Evolutionary conservation across 2,329 filamentous ascomycete genomes (phyloP).

Genomic region (Dissoconium aciculare): DNA sequence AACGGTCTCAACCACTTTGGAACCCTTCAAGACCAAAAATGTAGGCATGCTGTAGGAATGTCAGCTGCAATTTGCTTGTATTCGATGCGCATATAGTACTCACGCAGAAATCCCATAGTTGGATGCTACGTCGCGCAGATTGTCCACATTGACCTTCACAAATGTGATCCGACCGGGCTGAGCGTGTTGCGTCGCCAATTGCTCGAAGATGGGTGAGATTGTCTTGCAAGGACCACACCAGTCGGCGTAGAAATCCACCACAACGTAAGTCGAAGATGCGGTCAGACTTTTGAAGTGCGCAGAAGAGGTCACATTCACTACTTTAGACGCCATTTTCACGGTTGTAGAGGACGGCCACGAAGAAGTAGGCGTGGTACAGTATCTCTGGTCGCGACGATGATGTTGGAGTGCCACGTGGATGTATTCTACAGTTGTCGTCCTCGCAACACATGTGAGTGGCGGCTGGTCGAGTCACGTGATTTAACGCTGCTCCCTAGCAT

Average conservation of each 20-base stretch:
- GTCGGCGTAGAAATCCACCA: slow-evolving; percentile 25
- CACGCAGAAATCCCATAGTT: slow-evolving; percentile 36
- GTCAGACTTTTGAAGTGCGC: slow-evolving; percentile 20
- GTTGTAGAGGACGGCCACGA: too few species aligned
- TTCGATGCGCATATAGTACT: slow-evolving; percentile 4
- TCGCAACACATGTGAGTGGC: too few species aligned
- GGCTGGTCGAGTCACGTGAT: too few species aligned
- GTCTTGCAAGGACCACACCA: slow-evolving; percentile 45
- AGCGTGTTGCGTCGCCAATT: slow-evolving; percentile 36
- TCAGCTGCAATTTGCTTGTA: too few species aligned
- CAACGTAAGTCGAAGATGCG: slow-evolving; percentile 20
- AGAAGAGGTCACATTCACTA: slow-evolving; percentile 19
- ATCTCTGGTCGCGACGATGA: too few species aligned
- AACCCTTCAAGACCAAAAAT: slow-evolving; percentile 34
- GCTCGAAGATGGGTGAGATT: slow-evolving; percentile 37
- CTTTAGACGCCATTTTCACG: slow-evolving; percentile 16
- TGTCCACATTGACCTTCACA: slow-evolving; percentile 42
- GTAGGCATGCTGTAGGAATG: slow-evolving; percentile 31
- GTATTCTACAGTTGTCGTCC: too few species aligned
- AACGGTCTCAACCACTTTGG: slow-evolving; percentile 31
- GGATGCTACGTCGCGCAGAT: slow-evolving; percentile 34
- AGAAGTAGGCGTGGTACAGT: too few species aligned
- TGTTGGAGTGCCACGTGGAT: too few species aligned
- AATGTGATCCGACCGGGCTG: slow-evolving; percentile 35
- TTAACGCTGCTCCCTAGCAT: too few species aligned